Conservation (phyloP, 129 eudicot genomes). For the Escallonia herrerae region DNA sequence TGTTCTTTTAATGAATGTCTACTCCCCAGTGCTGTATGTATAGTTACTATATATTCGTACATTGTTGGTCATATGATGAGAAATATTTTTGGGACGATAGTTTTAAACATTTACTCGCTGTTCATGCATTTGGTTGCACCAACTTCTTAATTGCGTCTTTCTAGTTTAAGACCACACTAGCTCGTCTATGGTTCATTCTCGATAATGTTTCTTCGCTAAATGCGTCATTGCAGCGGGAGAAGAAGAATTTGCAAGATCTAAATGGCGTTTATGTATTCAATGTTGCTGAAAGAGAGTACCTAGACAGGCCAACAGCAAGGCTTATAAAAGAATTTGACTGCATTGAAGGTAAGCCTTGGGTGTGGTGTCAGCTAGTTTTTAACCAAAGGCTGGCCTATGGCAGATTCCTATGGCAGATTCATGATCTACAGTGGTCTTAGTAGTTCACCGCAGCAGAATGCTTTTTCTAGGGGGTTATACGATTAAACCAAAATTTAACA, state of each 20-base stretch:
- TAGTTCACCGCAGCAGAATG: not conserved
- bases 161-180: too few species aligned
- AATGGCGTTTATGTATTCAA: conserved; percentile 73
- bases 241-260: conserved; percentile 85
- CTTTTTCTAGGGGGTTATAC: too few species aligned
- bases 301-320: conserved; percentile 86
- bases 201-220: not conserved
- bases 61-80: too few species aligned
- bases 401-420: not conserved
- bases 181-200: not conserved
- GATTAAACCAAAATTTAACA: too few species aligned
- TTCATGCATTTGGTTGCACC: not conserved
- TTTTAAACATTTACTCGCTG: not conserved
- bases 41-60: too few species aligned
- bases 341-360: conserved; percentile 49
- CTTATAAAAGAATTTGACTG: conserved; percentile 79
- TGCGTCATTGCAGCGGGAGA: conserved; percentile 54
- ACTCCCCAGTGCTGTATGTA: too few species aligned
- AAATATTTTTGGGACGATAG: too few species aligned
- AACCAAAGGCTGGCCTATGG: not conserved
- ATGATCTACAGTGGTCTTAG: conserved; percentile 1
- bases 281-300: conserved; percentile 75
- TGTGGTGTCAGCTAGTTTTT: not conserved
- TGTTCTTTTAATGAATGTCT: too few species aligned
- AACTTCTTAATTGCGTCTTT: too few species aligned